These are phyloP conservation scores for Batrachochytrium dendrobatidis DNA, from an alignment of 371 early-diverging fungal genomes.

Conservation along the genomic window DNA sequence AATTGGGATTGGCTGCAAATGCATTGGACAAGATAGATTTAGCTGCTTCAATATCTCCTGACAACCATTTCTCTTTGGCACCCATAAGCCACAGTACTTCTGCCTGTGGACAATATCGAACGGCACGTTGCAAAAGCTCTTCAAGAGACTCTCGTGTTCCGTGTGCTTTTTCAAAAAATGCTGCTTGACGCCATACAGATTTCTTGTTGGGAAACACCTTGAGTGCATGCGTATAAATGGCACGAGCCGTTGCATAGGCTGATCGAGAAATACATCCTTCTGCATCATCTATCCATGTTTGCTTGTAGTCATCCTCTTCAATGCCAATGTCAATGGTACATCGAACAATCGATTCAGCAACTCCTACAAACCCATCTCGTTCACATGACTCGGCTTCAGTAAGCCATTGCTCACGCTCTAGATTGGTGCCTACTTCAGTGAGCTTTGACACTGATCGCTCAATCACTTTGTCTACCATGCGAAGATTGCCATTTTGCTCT, in stretches of 20 bases:
- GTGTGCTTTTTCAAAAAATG: slow-evolving; percentile 80
- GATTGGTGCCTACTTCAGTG: slow-evolving; percentile 55
- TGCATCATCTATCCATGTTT: slow-evolving; percentile 87
- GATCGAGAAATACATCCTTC: slow-evolving; percentile 60
- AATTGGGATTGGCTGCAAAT: slow-evolving; percentile 83
- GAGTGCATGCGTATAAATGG: slow-evolving; percentile 79
- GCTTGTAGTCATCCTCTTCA: slow-evolving; percentile 68
- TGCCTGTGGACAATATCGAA: slow-evolving; percentile 82
- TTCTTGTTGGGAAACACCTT: slow-evolving; percentile 68
- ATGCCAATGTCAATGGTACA: slow-evolving; percentile 74
- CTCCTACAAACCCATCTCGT: slow-evolving; percentile 63
- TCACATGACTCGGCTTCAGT: slow-evolving; percentile 82
- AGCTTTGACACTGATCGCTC: slow-evolving; percentile 61
- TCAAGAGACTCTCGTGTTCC: slow-evolving; percentile 73
- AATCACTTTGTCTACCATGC: slow-evolving; percentile 65
- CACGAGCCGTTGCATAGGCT: slow-evolving; percentile 74
- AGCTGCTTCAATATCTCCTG: slow-evolving; percentile 80
- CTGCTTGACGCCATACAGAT: slow-evolving; percentile 82
- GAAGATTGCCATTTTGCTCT: slow-evolving; percentile 66
- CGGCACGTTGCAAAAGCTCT: slow-evolving; percentile 74
- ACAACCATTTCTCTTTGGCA: slow-evolving; percentile 89
- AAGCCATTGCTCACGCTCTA: slow-evolving; percentile 88
- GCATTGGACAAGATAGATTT: slow-evolving; percentile 78
- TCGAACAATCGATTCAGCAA: slow-evolving; percentile 77
- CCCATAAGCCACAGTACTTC: slow-evolving; percentile 95